Evolutionary conservation across 2,329 filamentous ascomycete genomes (phyloP).

Genomic region (Colletotrichum higginsianum): DNA sequence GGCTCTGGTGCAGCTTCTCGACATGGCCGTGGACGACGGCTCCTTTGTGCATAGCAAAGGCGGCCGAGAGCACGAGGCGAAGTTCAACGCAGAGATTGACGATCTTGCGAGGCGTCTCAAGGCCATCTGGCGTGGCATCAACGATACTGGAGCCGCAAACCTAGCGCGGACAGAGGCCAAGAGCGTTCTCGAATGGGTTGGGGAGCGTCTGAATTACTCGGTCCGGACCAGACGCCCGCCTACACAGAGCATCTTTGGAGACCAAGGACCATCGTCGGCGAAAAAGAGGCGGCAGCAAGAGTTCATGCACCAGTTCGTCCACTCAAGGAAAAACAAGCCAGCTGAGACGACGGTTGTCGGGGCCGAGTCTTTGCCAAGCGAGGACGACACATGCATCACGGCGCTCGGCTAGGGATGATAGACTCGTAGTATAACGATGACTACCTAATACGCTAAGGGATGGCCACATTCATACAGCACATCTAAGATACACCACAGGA

Average conservation of each 20-base stretch:
- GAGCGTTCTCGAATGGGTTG: conserved; percentile 80
- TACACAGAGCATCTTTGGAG: conserved; percentile 67
- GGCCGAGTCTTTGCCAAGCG: conserved; percentile 27
- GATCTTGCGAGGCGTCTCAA: conserved; percentile 73
- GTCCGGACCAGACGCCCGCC: conserved; percentile 76
- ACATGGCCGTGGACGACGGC: conserved; percentile 81
- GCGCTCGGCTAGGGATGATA: conserved; percentile 36
- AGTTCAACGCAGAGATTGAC: conserved; percentile 82
- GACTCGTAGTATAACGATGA: conserved; percentile 39
- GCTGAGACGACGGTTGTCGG: neutral
- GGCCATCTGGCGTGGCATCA: conserved; percentile 72
- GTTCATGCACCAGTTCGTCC: conserved; percentile 65
- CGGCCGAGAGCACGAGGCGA: conserved; percentile 48
- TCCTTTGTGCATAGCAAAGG: conserved; percentile 50
- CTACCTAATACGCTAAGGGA: conserved; percentile 43
- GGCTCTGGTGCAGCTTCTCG: conserved; percentile 77
- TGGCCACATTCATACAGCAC: conserved; percentile 43
- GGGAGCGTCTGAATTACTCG: conserved; percentile 78
- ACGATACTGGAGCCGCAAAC: conserved; percentile 81
- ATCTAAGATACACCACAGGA: conserved; percentile 45
- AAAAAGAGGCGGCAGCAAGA: conserved; percentile 57
- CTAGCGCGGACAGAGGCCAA: conserved; percentile 84
- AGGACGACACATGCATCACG: conserved; percentile 39
- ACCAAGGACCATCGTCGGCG: conserved; percentile 53
- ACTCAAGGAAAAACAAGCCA: conserved; percentile 46